Evolutionary conservation across 169 alveolate genomes (phyloP), one percentile per base, ranked within the genome.

Genomic region (Hepatocystis sp.): DNA sequence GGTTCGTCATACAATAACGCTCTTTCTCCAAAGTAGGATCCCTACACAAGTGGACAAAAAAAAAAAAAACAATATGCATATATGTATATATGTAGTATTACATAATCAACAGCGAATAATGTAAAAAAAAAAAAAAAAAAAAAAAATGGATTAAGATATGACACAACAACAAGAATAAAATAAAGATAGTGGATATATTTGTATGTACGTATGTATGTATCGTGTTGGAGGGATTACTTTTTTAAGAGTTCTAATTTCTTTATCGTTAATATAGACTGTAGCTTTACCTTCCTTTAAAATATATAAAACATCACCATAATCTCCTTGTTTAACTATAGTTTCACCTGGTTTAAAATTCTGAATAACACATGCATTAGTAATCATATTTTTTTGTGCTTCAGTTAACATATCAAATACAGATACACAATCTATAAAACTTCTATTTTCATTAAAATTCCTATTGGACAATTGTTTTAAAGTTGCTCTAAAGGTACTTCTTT

Each of bases 21-120:
- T 44, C 97, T 67, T 89, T 97, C 99, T 1, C 99, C 99, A 53
- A 97, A 97, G 76, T 94, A 96, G 19, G 96, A 97, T 0, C 99
- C 99, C 68, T 92, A 84, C 86, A 64, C 30, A 47, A 27, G 58
- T 1, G 42, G 65, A 40, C 17, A 11, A 53, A 17, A 0, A 2
- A 4, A 17, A 15, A 39, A 21, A n/a, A 56, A 58, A 11, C 1
- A 19, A 19, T 7, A 61, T 4, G 39, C 28, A 32, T 0, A 39
- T 0, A 51, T 27, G 13, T 2, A 32, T 2, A 61, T 44, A 13
- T 67, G 19, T 58, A 19, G 7, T 30, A 19, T 10, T 27, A 81
- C 53, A 7, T 49, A 67, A 25, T 42, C 28, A 56, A n/a, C n/a
- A n/a, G n/a, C n/a, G n/a, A n/a, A n/a, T n/a, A n/a, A n/a, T n/a